These are phyloP conservation scores for Trichoderma endophyticum DNA, from an alignment of 2,329 filamentous ascomycete genomes.

Conservation along the genomic window DNA sequence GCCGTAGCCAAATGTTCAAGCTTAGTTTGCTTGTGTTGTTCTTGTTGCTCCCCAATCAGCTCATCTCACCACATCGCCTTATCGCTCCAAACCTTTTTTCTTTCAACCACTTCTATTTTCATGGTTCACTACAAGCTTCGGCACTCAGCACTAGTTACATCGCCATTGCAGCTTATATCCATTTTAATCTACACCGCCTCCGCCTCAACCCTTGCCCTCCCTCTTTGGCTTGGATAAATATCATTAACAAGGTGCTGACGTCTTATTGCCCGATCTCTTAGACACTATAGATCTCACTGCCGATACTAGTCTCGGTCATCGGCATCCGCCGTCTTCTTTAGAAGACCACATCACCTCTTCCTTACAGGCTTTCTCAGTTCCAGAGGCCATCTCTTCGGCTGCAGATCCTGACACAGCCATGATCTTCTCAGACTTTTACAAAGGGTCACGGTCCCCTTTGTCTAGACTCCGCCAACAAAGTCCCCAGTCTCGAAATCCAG, in stretches of 20 bases:
- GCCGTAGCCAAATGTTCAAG: background rate
- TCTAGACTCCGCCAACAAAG: constrained; percentile 47
- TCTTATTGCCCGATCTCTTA: constrained; percentile 7
- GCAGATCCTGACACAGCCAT: constrained; percentile 33
- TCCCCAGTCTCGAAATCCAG: constrained; percentile 30
- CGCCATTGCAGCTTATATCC: background rate
- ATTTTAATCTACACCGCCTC: background rate
- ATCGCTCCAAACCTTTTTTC: background rate
- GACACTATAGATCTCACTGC: constrained; percentile 11
- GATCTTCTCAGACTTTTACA: constrained; percentile 60
- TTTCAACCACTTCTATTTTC: background rate
- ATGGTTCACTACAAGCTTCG: background rate
- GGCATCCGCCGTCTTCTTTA: background rate
- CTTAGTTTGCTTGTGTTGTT: background rate
- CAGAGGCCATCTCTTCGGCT: constrained; percentile 4
- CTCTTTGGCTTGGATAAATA: background rate
- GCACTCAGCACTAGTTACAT: constrained; percentile 1
- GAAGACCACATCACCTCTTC: background rate
- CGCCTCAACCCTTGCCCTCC: background rate
- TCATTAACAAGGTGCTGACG: constrained; percentile 12
- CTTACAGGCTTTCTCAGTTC: background rate
- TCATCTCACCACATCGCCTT: background rate
- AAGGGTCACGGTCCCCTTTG: constrained; percentile 51
- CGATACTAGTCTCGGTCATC: constrained; percentile 1
- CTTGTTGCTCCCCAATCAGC: background rate